A percentile compares a stretch with the other conserved stretches of the same genome.
These are phyloP conservation scores for Mortierella sp. DNA, from an alignment of 371 early-diverging fungal genomes.

Conservation along the genomic window DNA sequence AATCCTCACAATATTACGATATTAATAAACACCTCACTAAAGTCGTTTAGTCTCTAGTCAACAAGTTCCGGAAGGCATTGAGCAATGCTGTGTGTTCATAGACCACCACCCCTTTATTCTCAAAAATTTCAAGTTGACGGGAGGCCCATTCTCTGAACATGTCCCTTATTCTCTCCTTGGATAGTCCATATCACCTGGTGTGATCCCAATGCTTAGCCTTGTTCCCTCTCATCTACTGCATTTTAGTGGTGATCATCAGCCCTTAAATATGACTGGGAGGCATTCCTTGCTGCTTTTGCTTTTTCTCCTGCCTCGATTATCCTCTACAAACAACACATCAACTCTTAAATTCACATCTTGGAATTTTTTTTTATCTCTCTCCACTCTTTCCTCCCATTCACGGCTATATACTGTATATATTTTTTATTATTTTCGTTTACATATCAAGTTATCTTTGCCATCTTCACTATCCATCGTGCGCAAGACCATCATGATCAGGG, in stretches of 20 bases:
- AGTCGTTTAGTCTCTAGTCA: too few species aligned
- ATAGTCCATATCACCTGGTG: background rate
- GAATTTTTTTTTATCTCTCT: background rate
- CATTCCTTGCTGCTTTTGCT: background rate
- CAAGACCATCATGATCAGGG: slow-evolving; percentile 21
- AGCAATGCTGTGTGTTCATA: background rate
- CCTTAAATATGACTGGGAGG: background rate
- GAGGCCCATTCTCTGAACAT: too few species aligned
- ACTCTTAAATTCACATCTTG: background rate
- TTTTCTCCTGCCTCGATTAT: background rate
- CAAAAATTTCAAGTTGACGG: background rate
- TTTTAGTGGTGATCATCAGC: background rate
- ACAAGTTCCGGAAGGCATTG: too few species aligned
- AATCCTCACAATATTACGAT: background rate
- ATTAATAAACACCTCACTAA: too few species aligned
- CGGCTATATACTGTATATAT: too few species aligned
- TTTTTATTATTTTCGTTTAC: background rate
- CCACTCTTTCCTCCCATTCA: background rate
- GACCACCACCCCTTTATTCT: background rate
- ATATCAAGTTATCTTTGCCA: background rate
- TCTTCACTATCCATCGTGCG: background rate
- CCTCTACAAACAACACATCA: background rate
- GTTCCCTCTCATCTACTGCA: background rate
- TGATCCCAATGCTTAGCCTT: background rate
- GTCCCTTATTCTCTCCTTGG: background rate